phyloP scores from a whole-genome alignment of 768 basidiomycete genomes.

The Cyclocybe cylindracea region DNA sequence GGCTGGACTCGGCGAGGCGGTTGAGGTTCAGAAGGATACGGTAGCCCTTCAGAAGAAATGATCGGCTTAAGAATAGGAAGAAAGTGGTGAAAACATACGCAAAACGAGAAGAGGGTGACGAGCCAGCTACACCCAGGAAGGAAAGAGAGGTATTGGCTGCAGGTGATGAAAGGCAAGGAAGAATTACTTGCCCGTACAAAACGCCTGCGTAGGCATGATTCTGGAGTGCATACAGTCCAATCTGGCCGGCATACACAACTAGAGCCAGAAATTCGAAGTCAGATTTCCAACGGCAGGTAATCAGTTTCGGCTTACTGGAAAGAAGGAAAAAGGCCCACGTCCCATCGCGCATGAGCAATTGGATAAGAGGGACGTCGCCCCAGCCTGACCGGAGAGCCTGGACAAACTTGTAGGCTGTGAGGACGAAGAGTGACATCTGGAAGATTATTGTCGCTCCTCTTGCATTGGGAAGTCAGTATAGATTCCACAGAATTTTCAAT shows the following conservation, averaged over 20 bases:
- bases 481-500: not conserved
- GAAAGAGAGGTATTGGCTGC: not conserved
- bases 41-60: conserved; percentile 28
- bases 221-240: conserved; percentile 23
- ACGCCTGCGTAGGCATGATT: conserved; percentile 28
- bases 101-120: conserved; percentile 33
- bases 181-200: conserved; percentile 28
- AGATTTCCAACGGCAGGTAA: not conserved
- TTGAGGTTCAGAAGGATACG: conserved; percentile 36
- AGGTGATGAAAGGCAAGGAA: not conserved
- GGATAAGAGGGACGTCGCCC: conserved; percentile 41
- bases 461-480: not conserved
- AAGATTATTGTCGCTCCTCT: conserved; percentile 32
- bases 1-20: conserved; percentile 17
- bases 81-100: conserved; percentile 17
- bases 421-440: conserved; percentile 39
- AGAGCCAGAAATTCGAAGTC: not conserved
- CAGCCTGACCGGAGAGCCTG: conserved; percentile 34
- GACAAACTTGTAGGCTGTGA: conserved; percentile 38
- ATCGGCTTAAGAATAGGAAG: not conserved
- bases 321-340: conserved; percentile 42
- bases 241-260: conserved; percentile 28
- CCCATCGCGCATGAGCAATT: conserved; percentile 46
- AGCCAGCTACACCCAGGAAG: conserved; percentile 28
- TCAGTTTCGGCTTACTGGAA: conserved; percentile 29